Base-by-base conservation (phyloP, 1,284 basidiomycete genomes). In the Malassezia brasiliensis region DNA sequence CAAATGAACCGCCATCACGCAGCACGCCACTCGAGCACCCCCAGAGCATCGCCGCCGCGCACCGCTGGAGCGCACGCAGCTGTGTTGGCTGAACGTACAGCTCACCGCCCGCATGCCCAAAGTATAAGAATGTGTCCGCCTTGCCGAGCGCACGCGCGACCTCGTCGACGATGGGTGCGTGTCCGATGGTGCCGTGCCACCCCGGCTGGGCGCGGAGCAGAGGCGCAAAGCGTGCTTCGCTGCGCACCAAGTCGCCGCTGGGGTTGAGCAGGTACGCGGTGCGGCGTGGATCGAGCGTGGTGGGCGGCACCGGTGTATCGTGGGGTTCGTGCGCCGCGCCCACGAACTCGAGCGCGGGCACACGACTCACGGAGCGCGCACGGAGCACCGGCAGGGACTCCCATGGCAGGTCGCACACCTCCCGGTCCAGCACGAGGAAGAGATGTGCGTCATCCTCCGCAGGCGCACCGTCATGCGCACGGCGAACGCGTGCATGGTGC, bases 1-100 rank as follows among this genome's bases (percentile, higher is more conserved):
- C 93, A 66, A 90, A 90, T 58, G 93, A 88, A 11, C 93, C 93
- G 81, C 90, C 87, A 51, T 91, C 87, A 52, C 82, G 81, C 59
- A 99, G 77, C 3, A 82, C 77, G 15, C 91, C 94, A 0, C 90
- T 94, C 0, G 93, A 98, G 78, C 93, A 99, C 0, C 94, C 93
- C 93, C 91, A 99, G 8, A 99, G 82, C 90, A 99, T 94, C 0
- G 88, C 85, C 10, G 85, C 85, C 1, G 93, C 90, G 72, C 93
- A 98, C 17, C 80, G 80, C 3, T 81, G 80, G 20, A 98, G 79
- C 60, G 85, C 81, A 17, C 88, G 81, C 65, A 86, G 86, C 71
- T 86, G 84, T 1, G 88, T 87, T 8, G 60, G 49, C 5, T 88
- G 84, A 11, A 90, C 81, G 69, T 93, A 99, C 69, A 96, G 90